Conservation (phyloP, 1,284 basidiomycete species). For the Naganishia sp. region DNA sequence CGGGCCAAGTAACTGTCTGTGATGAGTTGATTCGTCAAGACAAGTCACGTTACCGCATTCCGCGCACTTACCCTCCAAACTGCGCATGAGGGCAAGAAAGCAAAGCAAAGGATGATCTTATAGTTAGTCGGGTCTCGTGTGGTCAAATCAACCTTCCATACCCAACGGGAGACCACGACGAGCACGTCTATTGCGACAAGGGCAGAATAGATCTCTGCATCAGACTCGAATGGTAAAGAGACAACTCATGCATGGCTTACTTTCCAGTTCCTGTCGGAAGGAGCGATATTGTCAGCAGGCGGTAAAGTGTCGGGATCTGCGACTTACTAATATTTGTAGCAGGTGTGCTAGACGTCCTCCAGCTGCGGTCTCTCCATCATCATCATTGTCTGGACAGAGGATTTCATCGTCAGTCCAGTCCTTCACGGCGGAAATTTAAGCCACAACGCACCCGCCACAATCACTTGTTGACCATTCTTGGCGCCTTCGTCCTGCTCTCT, state of each 20-base stretch:
- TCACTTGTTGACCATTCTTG: conserved; percentile 38
- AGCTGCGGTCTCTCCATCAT: conserved; percentile 88
- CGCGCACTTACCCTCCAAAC: conserved; percentile 62
- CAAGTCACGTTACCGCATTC: not conserved
- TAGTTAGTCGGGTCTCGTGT: conserved; percentile 12
- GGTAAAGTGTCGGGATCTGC: not conserved
- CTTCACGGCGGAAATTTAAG: not conserved
- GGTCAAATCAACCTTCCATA: conserved; percentile 37
- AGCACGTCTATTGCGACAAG: conserved; percentile 62
- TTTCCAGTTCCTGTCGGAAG: conserved; percentile 52
- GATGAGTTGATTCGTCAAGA: not conserved
- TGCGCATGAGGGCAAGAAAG: conserved; percentile 54
- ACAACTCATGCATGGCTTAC: not conserved
- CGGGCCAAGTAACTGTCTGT: conserved; percentile 70
- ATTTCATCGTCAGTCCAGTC: not conserved
- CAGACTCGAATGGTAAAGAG: not conserved
- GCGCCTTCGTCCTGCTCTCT: conserved; percentile 46
- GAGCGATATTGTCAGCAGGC: conserved; percentile 1
- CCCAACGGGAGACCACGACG: conserved; percentile 66
- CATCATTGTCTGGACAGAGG: conserved; percentile 73
- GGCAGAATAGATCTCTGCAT: not conserved
- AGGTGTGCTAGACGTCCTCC: conserved; percentile 83
- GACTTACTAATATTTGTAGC: conserved; percentile 75
- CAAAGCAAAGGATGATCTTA: not conserved
- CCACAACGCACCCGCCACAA: conserved; percentile 44